phyloP scores from a whole-genome alignment of 179 eudicot genomes.

The Vitellaria paradoxa region DNA sequence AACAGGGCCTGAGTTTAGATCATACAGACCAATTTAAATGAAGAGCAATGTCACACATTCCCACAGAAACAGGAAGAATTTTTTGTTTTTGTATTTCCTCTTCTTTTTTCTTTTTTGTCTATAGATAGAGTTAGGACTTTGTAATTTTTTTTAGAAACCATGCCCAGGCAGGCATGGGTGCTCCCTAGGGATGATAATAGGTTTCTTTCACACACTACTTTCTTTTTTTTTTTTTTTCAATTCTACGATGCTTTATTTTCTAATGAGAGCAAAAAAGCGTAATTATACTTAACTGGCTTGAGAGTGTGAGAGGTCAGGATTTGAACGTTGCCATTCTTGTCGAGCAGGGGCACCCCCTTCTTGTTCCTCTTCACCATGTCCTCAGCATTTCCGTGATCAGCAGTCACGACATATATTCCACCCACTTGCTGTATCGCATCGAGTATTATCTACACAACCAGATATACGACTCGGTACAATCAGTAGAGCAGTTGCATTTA shows the following conservation, averaged over 20 bases:
- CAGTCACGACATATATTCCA: constrained; percentile 88
- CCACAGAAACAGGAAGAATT: too few relatives aligned
- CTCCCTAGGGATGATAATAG: not conserved
- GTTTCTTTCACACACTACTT: too few relatives aligned
- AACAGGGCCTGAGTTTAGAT: too few relatives aligned
- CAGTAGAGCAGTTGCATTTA: not conserved
- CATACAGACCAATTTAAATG: too few relatives aligned
- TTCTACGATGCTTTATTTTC: too few relatives aligned
- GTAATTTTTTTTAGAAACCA: not conserved
- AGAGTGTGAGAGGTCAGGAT: constrained; percentile 93
- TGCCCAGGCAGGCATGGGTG: not conserved
- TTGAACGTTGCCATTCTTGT: constrained; percentile 81
- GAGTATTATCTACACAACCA: constrained; percentile 57
- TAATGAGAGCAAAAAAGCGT: too few relatives aligned
- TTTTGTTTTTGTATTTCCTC: too few relatives aligned
- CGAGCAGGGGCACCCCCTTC: constrained; percentile 80
- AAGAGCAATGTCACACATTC: too few relatives aligned
- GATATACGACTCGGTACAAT: not conserved
- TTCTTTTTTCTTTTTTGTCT: too few relatives aligned
- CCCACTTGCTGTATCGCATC: constrained; percentile 95
- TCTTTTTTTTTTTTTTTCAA: too few relatives aligned
- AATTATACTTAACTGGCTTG: constrained; percentile 63
- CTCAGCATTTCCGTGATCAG: constrained; percentile 98
- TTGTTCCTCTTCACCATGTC: constrained; percentile 99
- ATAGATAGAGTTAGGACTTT: too few relatives aligned